Percentiles rank a stretch among this genome's conserved stretches.
Conservation (phyloP, 169 alveolate species). For the Cryptosporidium andersoni region DNA sequence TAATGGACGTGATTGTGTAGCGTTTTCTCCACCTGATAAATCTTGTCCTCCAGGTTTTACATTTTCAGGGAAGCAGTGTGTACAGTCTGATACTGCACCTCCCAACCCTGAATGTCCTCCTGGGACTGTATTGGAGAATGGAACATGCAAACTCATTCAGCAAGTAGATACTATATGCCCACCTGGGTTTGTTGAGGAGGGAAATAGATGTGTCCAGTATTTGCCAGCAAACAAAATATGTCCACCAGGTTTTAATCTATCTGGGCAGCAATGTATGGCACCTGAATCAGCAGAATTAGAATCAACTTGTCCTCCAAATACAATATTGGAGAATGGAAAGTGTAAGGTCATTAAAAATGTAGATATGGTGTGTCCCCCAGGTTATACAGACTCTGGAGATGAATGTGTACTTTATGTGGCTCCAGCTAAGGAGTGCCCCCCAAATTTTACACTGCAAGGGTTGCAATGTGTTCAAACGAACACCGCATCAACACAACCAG, state of each 20-base stretch:
- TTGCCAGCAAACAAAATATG: conserved; percentile 69
- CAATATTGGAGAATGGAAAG: conserved; percentile 59
- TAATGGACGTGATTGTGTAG: conserved; percentile 70
- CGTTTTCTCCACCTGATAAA: conserved; percentile 63
- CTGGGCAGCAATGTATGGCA: conserved; percentile 71
- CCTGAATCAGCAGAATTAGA: conserved; percentile 64
- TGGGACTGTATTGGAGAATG: conserved; percentile 65
- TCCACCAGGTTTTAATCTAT: conserved; percentile 68
- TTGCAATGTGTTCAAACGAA: conserved; percentile 66
- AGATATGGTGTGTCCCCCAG: conserved; percentile 71
- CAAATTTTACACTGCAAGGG: conserved; percentile 60
- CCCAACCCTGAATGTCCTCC: conserved; percentile 72
- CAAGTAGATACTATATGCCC: conserved; percentile 70
- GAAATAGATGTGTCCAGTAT: conserved; percentile 70
- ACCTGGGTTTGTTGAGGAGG: conserved; percentile 69
- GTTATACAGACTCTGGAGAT: conserved; percentile 70
- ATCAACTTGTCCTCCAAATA: conserved; percentile 65
- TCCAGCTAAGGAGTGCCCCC: conserved; percentile 70
- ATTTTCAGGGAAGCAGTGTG: conserved; percentile 68
- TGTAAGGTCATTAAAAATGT: conserved; percentile 63
- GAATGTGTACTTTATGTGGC: conserved; percentile 70
- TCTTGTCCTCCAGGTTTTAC: conserved; percentile 64
- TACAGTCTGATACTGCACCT: conserved; percentile 69
- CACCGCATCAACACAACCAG: conserved; percentile 66
- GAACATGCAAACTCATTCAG: conserved; percentile 70